A percentile compares a stretch with the other conserved stretches of the same genome.
Evolutionary conservation across 176 grass and related monocot genomes (phyloP).

Genomic region (Phragmites australis): DNA sequence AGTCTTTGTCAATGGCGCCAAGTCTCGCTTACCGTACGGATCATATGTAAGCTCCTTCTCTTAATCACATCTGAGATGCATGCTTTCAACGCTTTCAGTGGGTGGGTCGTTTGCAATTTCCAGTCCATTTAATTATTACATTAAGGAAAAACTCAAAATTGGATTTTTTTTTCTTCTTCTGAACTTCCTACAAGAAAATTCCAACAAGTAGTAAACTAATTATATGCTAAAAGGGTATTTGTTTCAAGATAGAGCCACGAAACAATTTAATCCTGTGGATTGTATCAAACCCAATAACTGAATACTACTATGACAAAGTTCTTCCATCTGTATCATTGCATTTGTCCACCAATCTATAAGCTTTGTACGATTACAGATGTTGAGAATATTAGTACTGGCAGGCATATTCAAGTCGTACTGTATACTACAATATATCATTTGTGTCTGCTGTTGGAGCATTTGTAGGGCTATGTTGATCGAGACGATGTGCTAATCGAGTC

Average conservation of each 20-base stretch:
- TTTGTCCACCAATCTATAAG: not conserved
- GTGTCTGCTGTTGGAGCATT: not conserved
- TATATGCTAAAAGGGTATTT: not conserved
- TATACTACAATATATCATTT: not conserved
- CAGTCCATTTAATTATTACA: not conserved
- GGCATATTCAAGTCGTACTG: not conserved
- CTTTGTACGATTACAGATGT: not conserved
- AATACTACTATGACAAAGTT: no score
- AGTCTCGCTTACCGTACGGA: slow-evolving; percentile 71
- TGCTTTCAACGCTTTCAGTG: not conserved
- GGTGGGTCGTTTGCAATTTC: not conserved
- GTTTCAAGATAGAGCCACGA: no score
- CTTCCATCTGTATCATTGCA: no score
- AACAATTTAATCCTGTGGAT: not conserved
- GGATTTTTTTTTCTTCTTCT: not conserved
- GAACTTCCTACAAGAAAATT: no score
- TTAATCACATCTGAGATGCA: not conserved
- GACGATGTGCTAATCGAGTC: slow-evolving; percentile 78
- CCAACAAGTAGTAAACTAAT: not conserved
- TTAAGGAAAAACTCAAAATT: not conserved
- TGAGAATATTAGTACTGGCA: not conserved
- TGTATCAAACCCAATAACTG: no score
- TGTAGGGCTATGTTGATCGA: slow-evolving; percentile 86
- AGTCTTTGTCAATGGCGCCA: slow-evolving; percentile 80
- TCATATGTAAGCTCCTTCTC: slow-evolving; percentile 67